Percentiles rank a stretch among this genome's conserved stretches.
These are phyloP conservation scores for Boletus tomentosulus DNA, from an alignment of 768 basidiomycete species.

Conservation along the genomic window DNA sequence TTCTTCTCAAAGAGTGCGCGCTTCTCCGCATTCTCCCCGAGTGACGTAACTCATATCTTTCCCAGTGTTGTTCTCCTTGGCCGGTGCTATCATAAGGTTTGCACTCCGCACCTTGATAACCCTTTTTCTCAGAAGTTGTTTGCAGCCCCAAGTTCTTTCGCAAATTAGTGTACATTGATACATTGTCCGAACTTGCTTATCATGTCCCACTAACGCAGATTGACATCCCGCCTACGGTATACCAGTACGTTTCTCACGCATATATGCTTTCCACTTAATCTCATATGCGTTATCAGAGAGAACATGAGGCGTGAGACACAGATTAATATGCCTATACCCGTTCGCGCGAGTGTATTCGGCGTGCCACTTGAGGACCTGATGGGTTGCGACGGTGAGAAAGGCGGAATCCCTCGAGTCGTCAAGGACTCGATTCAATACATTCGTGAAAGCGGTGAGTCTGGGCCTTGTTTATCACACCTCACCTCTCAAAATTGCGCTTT, in stretches of 20 bases:
- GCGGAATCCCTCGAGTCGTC: constrained; percentile 75
- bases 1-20: constrained; percentile 82
- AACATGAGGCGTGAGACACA: constrained; percentile 70
- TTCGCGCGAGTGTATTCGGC: constrained; percentile 66
- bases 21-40: background rate
- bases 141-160: constrained; percentile 86
- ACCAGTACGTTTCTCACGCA: constrained; percentile 53
- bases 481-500: background rate
- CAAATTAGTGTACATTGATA: constrained; percentile 73
- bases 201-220: constrained; percentile 85
- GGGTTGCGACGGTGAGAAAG: constrained; percentile 81
- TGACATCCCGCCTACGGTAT: constrained; percentile 77
- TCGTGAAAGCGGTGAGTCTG: constrained; percentile 46
- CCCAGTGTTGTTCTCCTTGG: constrained; percentile 83
- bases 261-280: background rate
- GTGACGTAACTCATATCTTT: constrained; percentile 8
- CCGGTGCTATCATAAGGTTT: constrained; percentile 85
- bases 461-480: background rate
- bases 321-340: constrained; percentile 61
- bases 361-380: constrained; percentile 79
- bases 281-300: constrained; percentile 47
- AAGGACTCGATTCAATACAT: constrained; percentile 72
- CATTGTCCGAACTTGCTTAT: constrained; percentile 72
- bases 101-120: background rate
- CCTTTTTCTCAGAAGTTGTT: background rate